Evolutionary conservation across 371 early-diverging fungal species (phyloP), one percentile per base, ranked within the genome.

Genomic region (Actinomortierella ambigua): DNA sequence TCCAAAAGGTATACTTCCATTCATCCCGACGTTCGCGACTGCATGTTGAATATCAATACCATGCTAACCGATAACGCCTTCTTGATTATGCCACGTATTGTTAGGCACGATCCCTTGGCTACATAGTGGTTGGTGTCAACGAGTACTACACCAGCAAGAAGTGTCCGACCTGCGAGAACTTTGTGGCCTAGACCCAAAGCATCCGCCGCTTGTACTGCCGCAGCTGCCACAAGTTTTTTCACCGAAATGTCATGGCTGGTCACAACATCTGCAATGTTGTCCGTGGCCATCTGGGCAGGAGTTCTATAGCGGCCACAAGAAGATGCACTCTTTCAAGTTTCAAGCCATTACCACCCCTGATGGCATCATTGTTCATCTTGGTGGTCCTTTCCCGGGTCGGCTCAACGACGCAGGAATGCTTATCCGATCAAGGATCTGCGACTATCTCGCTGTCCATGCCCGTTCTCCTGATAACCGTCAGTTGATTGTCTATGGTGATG

Each of bases 51-150:
- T n/a, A n/a, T n/a, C n/a, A n/a, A n/a, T n/a, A n/a, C n/a, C n/a
- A n/a, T n/a, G n/a, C n/a, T n/a, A n/a, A n/a, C n/a, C n/a, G n/a
- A n/a, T n/a, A n/a, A n/a, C n/a, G n/a, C n/a, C 3, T 4, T 9
- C 48, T 8, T 48, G 5, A n/a, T n/a, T n/a, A n/a, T n/a, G n/a
- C n/a, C n/a, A n/a, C n/a, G n/a, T n/a, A n/a, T 53, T 28, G 20
- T 27, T 26, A 60, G 57, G 61, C 54, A 0, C 42, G 61, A 14
- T 53, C 60, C 1, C 43, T 61, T 13, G 54, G 57, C 27, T 67
- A 67, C 40, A 55, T 61, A 26, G 67, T 57, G 23, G 61, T 61
- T 5, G 57, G 61, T 0, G 61, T 66, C 3, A 67, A 67, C 49
- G 67, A 67, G 40, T 66, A 27, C 26, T 66, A 66, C 49, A 66